Conservation (phyloP, 495 filamentous ascomycete genomes). For the Hamigera avellanea region DNA sequence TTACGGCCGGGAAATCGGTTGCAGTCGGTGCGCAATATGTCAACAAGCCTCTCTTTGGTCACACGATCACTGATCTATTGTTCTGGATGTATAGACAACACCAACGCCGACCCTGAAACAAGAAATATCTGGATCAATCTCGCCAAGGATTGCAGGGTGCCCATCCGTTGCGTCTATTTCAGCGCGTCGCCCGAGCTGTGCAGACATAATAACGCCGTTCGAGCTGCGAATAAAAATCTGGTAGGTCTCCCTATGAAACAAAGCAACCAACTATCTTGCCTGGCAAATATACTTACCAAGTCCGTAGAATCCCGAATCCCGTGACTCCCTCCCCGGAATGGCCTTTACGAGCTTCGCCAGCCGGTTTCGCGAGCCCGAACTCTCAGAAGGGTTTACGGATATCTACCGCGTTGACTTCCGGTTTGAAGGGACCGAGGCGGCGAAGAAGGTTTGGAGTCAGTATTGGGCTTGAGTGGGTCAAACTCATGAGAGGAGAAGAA, state of each 20-base stretch:
- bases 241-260: constrained; percentile 13
- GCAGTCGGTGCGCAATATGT: constrained; percentile 53
- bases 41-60: neutral
- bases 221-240: constrained; percentile 51
- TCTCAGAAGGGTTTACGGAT: constrained; percentile 75
- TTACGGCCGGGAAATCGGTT: constrained; percentile 55
- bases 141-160: constrained; percentile 55
- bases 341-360: constrained; percentile 67
- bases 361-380: constrained; percentile 58
- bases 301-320: constrained; percentile 81
- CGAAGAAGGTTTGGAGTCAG: constrained; percentile 49
- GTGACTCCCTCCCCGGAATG: constrained; percentile 59
- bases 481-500: no score
- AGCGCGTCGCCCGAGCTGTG: constrained; percentile 60
- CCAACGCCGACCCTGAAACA: constrained; percentile 70
- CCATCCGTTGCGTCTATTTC: constrained; percentile 81
- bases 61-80: constrained; percentile 4
- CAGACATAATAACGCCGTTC: constrained; percentile 80
- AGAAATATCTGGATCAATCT: constrained; percentile 64
- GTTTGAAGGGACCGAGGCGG: constrained; percentile 46
- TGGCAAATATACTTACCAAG: no score
- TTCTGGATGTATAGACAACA: constrained; percentile 57
- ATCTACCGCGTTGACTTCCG: constrained; percentile 58
- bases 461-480: constrained; percentile 45
- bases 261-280: no score